Conservation (phyloP, 73 alveolate genomes). For the Symbiodinium pilosum region DNA sequence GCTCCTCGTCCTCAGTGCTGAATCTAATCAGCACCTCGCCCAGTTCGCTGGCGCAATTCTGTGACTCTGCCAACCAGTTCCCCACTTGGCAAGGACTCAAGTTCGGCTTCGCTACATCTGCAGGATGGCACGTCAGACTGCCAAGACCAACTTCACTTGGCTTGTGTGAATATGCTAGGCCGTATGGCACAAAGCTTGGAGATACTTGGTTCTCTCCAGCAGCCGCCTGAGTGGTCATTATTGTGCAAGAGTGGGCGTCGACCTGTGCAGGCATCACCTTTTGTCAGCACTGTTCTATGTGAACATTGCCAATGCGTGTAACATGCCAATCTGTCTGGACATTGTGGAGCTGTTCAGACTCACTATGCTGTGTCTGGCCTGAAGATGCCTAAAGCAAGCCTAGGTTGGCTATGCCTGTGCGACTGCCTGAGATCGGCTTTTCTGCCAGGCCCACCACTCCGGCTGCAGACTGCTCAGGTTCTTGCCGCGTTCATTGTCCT, state of each 20-base stretch:
- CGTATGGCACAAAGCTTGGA: constrained; percentile 26
- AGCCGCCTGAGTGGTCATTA: not conserved
- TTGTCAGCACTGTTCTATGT: no score
- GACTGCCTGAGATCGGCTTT: not conserved
- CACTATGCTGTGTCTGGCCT: no score
- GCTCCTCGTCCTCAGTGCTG: constrained; percentile 9
- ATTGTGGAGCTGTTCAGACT: no score
- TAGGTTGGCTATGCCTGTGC: constrained; percentile 78
- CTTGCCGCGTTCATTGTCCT: constrained; percentile 59
- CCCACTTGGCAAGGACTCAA: constrained; percentile 40
- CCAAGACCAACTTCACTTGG: not conserved
- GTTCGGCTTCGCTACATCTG: constrained; percentile 29
- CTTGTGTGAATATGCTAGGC: not conserved
- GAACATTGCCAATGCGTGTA: no score
- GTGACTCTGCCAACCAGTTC: no score
- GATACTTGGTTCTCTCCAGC: constrained; percentile 72
- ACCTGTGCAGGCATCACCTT: no score
- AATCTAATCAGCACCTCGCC: constrained; percentile 12
- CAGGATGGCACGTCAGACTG: not conserved
- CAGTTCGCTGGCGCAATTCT: not conserved
- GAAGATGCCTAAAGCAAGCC: not conserved
- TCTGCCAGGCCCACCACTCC: no score
- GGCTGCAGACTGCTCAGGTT: not conserved
- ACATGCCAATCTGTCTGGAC: no score
- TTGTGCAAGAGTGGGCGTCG: no score